These are phyloP conservation scores for Rhizopus delemar DNA, from an alignment of 371 early-diverging fungal genomes.

Conservation along the genomic window DNA sequence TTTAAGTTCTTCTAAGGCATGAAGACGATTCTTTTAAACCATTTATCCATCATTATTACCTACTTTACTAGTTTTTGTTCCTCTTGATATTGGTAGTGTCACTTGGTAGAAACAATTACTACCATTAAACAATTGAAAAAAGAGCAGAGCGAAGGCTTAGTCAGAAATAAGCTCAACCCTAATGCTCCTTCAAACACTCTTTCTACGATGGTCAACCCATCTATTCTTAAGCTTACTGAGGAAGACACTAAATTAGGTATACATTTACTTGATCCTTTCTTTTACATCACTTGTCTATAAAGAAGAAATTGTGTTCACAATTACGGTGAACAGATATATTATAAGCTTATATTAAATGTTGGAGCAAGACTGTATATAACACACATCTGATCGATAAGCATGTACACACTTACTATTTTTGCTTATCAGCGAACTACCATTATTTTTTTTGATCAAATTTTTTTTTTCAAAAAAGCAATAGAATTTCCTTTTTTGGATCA, in stretches of 20 bases:
- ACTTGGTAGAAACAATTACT: slow-evolving; percentile 12
- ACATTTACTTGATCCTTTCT: slow-evolving; percentile 12
- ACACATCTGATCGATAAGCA: slow-evolving; percentile 4
- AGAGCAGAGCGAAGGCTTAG: slow-evolving; percentile 12
- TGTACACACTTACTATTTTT: slow-evolving; percentile 2
- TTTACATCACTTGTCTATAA: slow-evolving; percentile 11
- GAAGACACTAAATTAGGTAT: slow-evolving; percentile 21
- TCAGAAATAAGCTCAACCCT: slow-evolving; percentile 12
- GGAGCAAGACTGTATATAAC: slow-evolving; percentile 8
- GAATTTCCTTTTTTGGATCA: no score
- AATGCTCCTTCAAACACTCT: slow-evolving; percentile 9
- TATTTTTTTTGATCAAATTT: no score
- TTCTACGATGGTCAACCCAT: slow-evolving; percentile 17
- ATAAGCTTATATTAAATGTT: slow-evolving; percentile 6
- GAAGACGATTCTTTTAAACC: slow-evolving; percentile 18
- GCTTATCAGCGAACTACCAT: no score
- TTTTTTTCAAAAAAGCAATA: no score
- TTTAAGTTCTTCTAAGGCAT: slow-evolving; percentile 12
- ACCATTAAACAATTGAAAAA: slow-evolving; percentile 15
- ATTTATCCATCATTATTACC: slow-evolving; percentile 13
- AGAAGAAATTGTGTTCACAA: slow-evolving; percentile 5
- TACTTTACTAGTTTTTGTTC: slow-evolving; percentile 12
- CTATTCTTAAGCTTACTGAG: slow-evolving; percentile 13
- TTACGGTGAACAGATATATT: background rate
- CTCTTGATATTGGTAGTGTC: slow-evolving; percentile 11